Evolutionary conservation across 352 stramenopile genomes (phyloP).

Genomic region (Phytopythium ostracodes): DNA sequence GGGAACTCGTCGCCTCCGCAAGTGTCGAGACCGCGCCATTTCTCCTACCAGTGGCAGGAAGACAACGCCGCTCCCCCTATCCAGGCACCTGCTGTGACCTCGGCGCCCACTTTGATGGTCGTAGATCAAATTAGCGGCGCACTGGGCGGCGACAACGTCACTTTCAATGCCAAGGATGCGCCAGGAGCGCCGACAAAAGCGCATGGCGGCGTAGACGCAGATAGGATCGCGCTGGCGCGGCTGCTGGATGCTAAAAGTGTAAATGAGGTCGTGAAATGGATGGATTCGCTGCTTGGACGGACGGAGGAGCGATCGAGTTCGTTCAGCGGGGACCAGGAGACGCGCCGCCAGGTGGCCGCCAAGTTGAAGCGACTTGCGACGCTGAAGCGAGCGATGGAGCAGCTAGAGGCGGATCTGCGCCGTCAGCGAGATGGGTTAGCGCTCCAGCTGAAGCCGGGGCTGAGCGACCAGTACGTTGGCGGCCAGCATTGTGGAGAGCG

Average conservation of each 20-base stretch:
- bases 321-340: neutral
- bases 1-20: too few species aligned
- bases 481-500: neutral
- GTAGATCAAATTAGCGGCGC: too few species aligned
- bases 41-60: neutral
- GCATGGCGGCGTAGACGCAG: neutral
- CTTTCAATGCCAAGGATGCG: neutral
- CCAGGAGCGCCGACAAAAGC: neutral
- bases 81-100: neutral
- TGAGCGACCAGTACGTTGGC: neutral
- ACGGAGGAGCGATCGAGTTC: neutral
- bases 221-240: neutral
- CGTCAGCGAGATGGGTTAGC: neutral
- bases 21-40: too few species aligned
- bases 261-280: neutral
- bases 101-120: neutral
- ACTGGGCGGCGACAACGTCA: neutral
- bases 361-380: conserved; percentile 12
- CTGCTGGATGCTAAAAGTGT: neutral
- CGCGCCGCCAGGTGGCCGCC: neutral
- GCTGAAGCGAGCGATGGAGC: conserved; percentile 12
- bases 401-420: conserved; percentile 4
- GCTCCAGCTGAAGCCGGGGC: conserved; percentile 2
- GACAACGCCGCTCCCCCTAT: neutral
- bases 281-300: neutral